Evolutionary conservation across 140 eudicot genomes (phyloP), one percentile per base, ranked within the genome.

Genomic region (Cichorium intybus): DNA sequence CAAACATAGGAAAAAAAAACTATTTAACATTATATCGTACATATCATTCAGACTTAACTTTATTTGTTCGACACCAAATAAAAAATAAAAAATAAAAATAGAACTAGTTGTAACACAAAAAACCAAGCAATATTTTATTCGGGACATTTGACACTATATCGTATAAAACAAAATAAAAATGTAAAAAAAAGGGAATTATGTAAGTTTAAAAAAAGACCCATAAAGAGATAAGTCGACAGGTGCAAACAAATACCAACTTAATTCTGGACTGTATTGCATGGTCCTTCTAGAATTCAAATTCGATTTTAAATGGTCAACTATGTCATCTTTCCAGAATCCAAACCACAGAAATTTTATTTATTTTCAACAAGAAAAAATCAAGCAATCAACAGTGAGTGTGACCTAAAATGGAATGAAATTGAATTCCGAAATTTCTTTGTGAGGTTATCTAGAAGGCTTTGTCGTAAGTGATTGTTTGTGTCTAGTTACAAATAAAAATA

Each of bases 321-420:
- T 59, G 59, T 75, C 31, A 67, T 28, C 57, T 75, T 58, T 74
- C 67, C 31, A 73, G 14, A 55, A 43, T 55, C 66, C 62, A 47
- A 46, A 35, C 17, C 14, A 11, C 33, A n/a, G 18, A 29, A 27
- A 15, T 61, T 24, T 23, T 35, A 64, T 56, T 56, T 39, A 6
- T 10, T 73, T 73, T 48, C 78, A 72, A 62, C 64, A 41, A 43
- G 64, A 71, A 24, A 35, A 51, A 33, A 66, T 66, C 72, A 65
- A 65, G 28, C 48, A 49, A 28, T 20, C 33, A 41, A 68, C 21
- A 17, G 22, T 56, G 49, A 28, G 20, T 39, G 18, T 57, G 43
- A 15, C 59, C 21, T 14, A 29, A 48, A 45, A 5, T 34, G 7
- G 3, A 16, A 3, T 37, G 10, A 50, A 71, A 51, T 48, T 33